Evolutionary conservation across 345 rosid species (phyloP).

Genomic region (Citrus maxima): DNA sequence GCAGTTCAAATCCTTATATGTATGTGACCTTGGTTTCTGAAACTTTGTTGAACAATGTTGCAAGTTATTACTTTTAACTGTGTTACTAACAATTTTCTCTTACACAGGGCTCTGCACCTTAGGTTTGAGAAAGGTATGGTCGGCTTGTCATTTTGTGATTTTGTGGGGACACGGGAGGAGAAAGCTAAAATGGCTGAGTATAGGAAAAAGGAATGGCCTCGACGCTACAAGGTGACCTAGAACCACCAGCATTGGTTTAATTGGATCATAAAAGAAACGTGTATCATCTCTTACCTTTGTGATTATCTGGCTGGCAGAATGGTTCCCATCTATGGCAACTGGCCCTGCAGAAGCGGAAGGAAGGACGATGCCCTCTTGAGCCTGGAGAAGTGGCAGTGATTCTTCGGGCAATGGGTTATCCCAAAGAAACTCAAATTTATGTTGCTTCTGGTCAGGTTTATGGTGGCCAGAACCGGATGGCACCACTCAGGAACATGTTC

Average conservation of each 20-base stretch:
- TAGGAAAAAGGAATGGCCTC: conserved; percentile 97
- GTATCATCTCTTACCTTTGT: conserved; percentile 12
- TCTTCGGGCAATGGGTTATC: conserved; percentile 97
- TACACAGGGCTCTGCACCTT: conserved; percentile 96
- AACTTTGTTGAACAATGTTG: conserved; percentile 16
- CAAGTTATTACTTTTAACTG: conserved; percentile 14
- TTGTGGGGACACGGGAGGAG: conserved; percentile 98
- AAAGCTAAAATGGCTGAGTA: conserved; percentile 92
- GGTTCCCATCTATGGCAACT: conserved; percentile 98
- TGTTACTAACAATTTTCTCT: conserved; percentile 13
- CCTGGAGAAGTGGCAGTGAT: conserved; percentile 99
- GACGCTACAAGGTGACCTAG: conserved; percentile 81
- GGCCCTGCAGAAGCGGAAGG: conserved; percentile 94
- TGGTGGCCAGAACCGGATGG: conserved; percentile 99
- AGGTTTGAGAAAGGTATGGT: conserved; percentile 99
- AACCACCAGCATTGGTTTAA: neutral
- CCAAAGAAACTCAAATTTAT: conserved; percentile 96
- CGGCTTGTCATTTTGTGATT: conserved; percentile 95
- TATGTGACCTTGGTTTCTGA: conserved; percentile 33
- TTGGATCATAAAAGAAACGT: conserved; percentile 3
- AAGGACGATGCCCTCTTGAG: conserved; percentile 99
- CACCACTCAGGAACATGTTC: conserved; percentile 97
- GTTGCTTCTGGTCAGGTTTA: conserved; percentile 99
- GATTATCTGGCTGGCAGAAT: conserved; percentile 53
- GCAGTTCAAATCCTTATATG: conserved; percentile 83